Conservation (phyloP, 202 grass and related monocot genomes). For the Digitaria exilis region DNA sequence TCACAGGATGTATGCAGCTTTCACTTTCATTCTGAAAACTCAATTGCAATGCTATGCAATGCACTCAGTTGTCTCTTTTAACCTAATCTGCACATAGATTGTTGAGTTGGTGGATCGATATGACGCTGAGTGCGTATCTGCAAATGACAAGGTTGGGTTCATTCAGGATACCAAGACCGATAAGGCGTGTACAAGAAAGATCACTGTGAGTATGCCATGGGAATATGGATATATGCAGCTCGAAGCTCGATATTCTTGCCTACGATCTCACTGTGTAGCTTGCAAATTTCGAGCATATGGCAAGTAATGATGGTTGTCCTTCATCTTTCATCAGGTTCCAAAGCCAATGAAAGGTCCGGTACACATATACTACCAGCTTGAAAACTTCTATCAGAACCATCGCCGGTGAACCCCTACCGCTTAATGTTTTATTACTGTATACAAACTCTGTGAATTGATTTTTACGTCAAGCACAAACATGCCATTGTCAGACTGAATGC, state of each 20-base stretch:
- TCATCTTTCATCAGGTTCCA: constrained; percentile 77
- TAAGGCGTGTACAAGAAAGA: constrained; percentile 71
- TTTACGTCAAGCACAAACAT: background rate
- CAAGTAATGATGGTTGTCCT: background rate
- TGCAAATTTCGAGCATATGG: background rate
- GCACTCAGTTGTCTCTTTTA: background rate
- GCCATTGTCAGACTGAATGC: background rate
- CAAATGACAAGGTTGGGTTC: constrained; percentile 66
- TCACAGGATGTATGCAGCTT: constrained; percentile 32
- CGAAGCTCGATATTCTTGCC: background rate
- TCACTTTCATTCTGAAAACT: background rate
- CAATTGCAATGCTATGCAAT: background rate
- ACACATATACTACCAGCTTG: constrained; percentile 86
- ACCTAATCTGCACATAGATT: constrained; percentile 47
- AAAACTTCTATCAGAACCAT: constrained; percentile 97
- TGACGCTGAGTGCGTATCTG: constrained; percentile 66
- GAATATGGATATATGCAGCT: too few relatives aligned
- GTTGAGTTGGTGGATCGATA: constrained; percentile 82
- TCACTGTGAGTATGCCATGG: constrained; percentile 51
- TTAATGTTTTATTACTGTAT: background rate
- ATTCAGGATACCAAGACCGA: constrained; percentile 69
- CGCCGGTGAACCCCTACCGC: constrained; percentile 57
- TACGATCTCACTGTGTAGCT: background rate
- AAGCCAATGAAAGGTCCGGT: constrained; percentile 80
- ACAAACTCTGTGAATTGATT: background rate